Base-by-base conservation (phyloP, 352 stramenopile genomes). In the Pythium brassicae region DNA sequence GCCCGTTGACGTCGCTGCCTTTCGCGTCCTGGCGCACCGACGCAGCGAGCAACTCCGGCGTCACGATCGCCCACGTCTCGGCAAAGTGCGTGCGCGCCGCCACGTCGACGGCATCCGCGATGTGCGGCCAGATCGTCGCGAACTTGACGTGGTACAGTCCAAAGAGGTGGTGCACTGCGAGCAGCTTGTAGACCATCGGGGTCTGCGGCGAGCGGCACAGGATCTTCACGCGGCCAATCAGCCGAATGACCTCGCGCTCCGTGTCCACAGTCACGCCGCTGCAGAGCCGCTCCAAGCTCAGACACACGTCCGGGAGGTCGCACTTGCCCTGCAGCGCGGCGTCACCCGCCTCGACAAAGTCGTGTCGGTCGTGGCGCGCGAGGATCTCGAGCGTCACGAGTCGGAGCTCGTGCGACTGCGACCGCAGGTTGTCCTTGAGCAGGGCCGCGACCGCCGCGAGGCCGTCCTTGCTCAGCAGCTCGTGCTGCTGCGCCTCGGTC, bases 61-160 rank as follows among this genome's bases (percentile, higher is more conserved):
- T 75, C 4, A 86, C 65, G 49, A 62, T 85, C 5, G 70, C 66
- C 82, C 84, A 92, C 22, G 83, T 63, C n/a, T 80, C 71, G 14
- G 74, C 64, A 54, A 92, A 88, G 20, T 92, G 69, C 20, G 74
- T 54, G 17, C 69, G 55, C 7, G 76, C 67, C 14, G 78, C 69
- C 32, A 76, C 69, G 19, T 89, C 82, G 34, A 95, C 65, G 2
- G 82, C 81, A 23, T 90, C 78, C 0, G 83, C 66, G 23, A 95
- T 66, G 42, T 95, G 86, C 11, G 81, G 55, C 86, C 86, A 96
- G 59, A 96, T 79, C 5, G 81, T 90, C 9, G 86, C 78, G 53
- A 94, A 94, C 60, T 96, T 96, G 55, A 96, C 83, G 56, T 96
- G 85, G 64, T 89, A 93, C 20, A 94, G 61, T 50, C 86, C 86